Evolutionary conservation across 345 rosid genomes (phyloP).

Genomic region (Dipteronia dyeriana): DNA sequence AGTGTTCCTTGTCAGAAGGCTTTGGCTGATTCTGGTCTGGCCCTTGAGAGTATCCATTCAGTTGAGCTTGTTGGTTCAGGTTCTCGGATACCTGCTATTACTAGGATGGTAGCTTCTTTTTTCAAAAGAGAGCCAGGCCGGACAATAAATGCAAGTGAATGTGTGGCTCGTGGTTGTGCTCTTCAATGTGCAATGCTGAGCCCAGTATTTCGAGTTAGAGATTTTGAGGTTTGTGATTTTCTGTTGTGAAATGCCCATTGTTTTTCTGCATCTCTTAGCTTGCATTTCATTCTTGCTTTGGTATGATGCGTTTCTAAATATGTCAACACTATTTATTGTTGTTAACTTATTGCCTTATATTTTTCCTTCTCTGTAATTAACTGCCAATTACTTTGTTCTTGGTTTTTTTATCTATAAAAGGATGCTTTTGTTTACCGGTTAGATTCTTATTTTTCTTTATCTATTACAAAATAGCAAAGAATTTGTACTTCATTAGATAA

Average conservation of each 20-base stretch:
- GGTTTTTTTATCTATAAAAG: background rate
- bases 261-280: background rate
- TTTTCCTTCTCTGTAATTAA: background rate
- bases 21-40: slow-evolving; percentile 54
- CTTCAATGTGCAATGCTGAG: slow-evolving; percentile 79
- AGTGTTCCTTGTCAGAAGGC: slow-evolving; percentile 55
- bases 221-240: slow-evolving; percentile 49
- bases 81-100: slow-evolving; percentile 62
- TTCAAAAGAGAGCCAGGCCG: slow-evolving; percentile 64
- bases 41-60: slow-evolving; percentile 47
- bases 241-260: background rate
- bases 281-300: background rate
- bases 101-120: slow-evolving; percentile 42
- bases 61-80: slow-evolving; percentile 81
- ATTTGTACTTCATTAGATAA: background rate
- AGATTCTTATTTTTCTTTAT: background rate
- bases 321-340: background rate
- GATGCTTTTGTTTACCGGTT: background rate
- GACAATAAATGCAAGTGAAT: slow-evolving; percentile 68
- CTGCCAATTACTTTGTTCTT: background rate
- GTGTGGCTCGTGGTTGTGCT: slow-evolving; percentile 73
- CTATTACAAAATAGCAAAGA: background rate
- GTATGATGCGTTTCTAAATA: background rate
- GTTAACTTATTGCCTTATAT: background rate
- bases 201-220: slow-evolving; percentile 59